Conservation (phyloP, 164 flowering plant species). For the Stephania cephalantha region DNA sequence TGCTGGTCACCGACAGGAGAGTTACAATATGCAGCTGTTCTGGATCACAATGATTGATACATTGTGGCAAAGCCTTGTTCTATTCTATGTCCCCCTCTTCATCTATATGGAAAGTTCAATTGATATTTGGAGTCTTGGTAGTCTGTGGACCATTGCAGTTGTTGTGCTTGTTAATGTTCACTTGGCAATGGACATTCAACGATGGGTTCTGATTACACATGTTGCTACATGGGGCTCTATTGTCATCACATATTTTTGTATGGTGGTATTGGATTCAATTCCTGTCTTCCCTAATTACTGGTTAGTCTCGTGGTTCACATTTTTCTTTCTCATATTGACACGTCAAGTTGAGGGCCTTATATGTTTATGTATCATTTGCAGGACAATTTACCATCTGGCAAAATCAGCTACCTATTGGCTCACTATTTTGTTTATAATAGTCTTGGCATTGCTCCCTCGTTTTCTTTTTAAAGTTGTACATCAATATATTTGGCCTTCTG, state of each 20-base stretch:
- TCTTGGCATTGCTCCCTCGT: conserved; percentile 76
- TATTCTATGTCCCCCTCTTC: conserved; percentile 63
- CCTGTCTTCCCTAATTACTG: conserved; percentile 75
- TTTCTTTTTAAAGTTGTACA: conserved; percentile 56
- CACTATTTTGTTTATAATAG: conserved; percentile 51
- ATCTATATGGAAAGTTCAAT: conserved; percentile 49
- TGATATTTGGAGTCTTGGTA: conserved; percentile 93
- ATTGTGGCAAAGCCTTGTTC: conserved; percentile 93
- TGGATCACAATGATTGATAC: conserved; percentile 91
- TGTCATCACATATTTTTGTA: conserved; percentile 54
- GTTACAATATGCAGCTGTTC: conserved; percentile 71
- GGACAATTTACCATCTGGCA: conserved; percentile 77
- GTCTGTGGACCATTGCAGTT: conserved; percentile 86
- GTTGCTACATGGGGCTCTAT: conserved; percentile 86
- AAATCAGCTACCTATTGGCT: conserved; percentile 66
- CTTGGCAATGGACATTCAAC: conserved; percentile 84
- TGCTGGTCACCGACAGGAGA: conserved; percentile 81
- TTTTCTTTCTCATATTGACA: not conserved
- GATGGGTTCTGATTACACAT: conserved; percentile 72
- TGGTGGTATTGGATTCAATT: conserved; percentile 77
- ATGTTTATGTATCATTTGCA: conserved; percentile 26
- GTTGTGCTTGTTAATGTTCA: conserved; percentile 79
- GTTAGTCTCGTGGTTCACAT: conserved; percentile 35
- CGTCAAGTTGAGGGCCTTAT: not conserved
- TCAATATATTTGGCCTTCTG: conserved; percentile 75